phyloP scores from a whole-genome alignment of 2,329 filamentous ascomycete species.

The Seiridium unicorne region DNA sequence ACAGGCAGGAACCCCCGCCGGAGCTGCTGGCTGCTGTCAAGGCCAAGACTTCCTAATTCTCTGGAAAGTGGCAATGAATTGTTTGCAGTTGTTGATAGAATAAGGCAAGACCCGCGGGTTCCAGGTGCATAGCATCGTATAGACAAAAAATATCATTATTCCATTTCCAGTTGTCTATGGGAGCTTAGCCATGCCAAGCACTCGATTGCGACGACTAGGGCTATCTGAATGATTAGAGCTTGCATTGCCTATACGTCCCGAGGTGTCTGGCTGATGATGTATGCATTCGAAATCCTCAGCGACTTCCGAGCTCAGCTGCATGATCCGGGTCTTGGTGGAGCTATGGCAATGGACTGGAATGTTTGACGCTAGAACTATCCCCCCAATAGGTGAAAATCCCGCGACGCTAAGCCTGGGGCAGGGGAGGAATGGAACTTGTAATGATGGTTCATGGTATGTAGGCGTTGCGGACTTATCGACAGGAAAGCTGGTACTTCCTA shows the following conservation, averaged over 20 bases:
- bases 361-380: slow-evolving; percentile 4
- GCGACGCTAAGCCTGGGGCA: background rate
- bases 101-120: background rate
- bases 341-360: background rate
- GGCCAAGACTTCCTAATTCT: slow-evolving; percentile 24
- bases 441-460: background rate
- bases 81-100: background rate
- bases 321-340: background rate
- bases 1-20: slow-evolving; percentile 85
- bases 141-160: background rate
- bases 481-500: too few relatives aligned
- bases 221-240: background rate
- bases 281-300: background rate
- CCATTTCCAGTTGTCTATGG: too few relatives aligned
- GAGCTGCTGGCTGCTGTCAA: slow-evolving; percentile 70
- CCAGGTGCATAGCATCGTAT: background rate
- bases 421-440: background rate
- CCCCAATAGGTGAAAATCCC: background rate
- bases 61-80: background rate
- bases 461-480: too few relatives aligned
- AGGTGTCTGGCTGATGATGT: background rate
- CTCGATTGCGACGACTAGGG: background rate
- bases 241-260: too few relatives aligned
- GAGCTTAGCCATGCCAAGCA: background rate
- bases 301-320: background rate